A percentile compares a stretch with the other conserved stretches of the same genome.
Conservation (phyloP, 176 grass and related monocot species). For the Elymus sibiricus region DNA sequence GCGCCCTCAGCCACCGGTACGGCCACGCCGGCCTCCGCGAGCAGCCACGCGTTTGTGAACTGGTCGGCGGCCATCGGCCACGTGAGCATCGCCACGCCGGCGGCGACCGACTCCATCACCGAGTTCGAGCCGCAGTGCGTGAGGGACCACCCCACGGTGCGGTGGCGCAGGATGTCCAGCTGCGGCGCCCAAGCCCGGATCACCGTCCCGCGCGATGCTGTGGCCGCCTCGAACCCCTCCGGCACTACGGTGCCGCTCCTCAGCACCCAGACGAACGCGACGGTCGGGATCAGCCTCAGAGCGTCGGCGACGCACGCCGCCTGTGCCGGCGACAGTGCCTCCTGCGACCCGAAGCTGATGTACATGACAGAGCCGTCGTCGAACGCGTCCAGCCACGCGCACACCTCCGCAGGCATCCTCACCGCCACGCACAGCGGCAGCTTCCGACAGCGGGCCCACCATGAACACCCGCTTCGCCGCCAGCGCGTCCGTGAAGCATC, state of each 20-base stretch:
- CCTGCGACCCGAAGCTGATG: conserved; percentile 59
- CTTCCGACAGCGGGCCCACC: conserved; percentile 42
- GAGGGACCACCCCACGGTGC: conserved; percentile 48
- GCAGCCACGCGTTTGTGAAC: conserved; percentile 34
- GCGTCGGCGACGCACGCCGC: background rate
- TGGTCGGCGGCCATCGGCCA: conserved; percentile 64
- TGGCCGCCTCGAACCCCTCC: background rate
- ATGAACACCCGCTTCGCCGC: conserved; percentile 30
- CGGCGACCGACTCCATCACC: background rate
- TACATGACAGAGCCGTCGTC: conserved; percentile 44
- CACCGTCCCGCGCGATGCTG: background rate
- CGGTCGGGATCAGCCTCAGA: conserved; percentile 17
- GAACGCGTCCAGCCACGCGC: conserved; percentile 52
- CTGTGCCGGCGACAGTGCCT: conserved; percentile 9
- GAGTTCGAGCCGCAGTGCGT: background rate
- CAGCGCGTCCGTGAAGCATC: background rate
- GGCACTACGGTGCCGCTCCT: too few relatives aligned
- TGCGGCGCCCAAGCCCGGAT: background rate
- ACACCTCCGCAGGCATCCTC: background rate
- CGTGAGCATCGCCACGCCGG: conserved; percentile 52
- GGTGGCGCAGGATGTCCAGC: conserved; percentile 36
- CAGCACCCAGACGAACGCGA: too few relatives aligned
- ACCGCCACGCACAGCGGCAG: background rate
- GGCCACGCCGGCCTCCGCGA: conserved; percentile 36
- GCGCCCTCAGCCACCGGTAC: conserved; percentile 35